Evolutionary conservation across 345 rosid genomes (phyloP).

Genomic region (Linum lewisii): DNA sequence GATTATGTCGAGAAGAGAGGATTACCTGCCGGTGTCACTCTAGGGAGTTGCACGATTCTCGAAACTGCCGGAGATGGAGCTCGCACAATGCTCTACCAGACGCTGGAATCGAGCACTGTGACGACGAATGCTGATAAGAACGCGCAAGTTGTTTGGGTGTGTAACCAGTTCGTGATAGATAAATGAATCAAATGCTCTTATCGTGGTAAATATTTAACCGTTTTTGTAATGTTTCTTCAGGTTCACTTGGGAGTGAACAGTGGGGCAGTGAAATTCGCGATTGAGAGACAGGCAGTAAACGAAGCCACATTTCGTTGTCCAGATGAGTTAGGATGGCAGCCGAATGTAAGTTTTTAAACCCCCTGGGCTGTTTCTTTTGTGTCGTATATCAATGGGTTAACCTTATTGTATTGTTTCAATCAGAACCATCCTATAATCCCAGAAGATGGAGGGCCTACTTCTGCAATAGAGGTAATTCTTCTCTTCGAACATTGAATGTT

Average conservation of each 20-base stretch:
- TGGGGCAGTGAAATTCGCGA: conserved; percentile 44
- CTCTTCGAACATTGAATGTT: not conserved
- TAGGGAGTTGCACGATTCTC: conserved; percentile 71
- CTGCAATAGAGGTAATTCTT: conserved; percentile 44
- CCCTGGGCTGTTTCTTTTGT: not conserved
- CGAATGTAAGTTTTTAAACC: conserved; percentile 34
- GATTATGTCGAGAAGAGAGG: conserved; percentile 39
- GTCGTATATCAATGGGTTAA: not conserved
- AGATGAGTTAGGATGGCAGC: conserved; percentile 80
- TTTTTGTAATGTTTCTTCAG: conserved; percentile 26
- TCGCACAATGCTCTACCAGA: conserved; percentile 38
- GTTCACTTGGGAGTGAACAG: conserved; percentile 67
- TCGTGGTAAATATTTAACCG: not conserved
- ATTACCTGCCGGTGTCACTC: conserved; percentile 47
- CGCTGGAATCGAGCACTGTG: conserved; percentile 46
- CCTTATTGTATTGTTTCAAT: conserved; percentile 11
- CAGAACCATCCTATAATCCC: conserved; percentile 41
- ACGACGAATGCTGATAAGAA: conserved; percentile 14
- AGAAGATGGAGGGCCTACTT: conserved; percentile 47
- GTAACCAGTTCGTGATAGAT: no score
- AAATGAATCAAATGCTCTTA: no score
- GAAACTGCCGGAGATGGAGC: conserved; percentile 76
- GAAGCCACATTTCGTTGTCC: conserved; percentile 76
- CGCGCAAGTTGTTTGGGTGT: conserved; percentile 63
- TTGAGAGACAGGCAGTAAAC: conserved; percentile 62